phyloP scores from a whole-genome alignment of 2,329 filamentous ascomycete genomes.

The Thielaviopsis euricoi region DNA sequence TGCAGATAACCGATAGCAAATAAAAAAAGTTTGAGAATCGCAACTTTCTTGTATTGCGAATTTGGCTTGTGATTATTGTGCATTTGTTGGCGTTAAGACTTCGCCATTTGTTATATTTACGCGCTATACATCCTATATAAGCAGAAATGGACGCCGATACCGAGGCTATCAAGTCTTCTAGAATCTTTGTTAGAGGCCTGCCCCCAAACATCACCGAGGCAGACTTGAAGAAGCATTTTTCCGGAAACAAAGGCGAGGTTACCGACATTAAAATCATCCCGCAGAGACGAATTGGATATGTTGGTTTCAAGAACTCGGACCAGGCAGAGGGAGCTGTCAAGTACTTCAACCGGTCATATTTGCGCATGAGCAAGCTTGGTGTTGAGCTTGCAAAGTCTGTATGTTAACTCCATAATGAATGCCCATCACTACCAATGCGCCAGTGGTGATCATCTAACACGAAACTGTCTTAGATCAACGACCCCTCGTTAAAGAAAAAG shows the following conservation, averaged over 20 bases:
- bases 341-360: slow-evolving; percentile 90
- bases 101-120: neutral
- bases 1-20: slow-evolving; percentile 12
- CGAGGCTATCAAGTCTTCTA: slow-evolving; percentile 40
- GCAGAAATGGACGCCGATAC: neutral
- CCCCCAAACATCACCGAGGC: slow-evolving; percentile 73
- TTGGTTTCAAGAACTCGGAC: slow-evolving; percentile 74
- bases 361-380: slow-evolving; percentile 85
- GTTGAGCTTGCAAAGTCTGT: slow-evolving; percentile 81
- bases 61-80: neutral
- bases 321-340: slow-evolving; percentile 71
- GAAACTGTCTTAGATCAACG: slow-evolving; percentile 10
- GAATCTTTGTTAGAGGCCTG: slow-evolving; percentile 64
- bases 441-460: neutral
- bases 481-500: slow-evolving; percentile 8
- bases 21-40: slow-evolving; percentile 12
- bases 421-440: neutral
- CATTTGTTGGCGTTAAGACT: slow-evolving; percentile 6
- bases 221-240: slow-evolving; percentile 81
- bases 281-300: slow-evolving; percentile 81
- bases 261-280: slow-evolving; percentile 89
- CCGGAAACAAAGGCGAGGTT: slow-evolving; percentile 51
- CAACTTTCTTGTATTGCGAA: neutral
- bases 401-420: slow-evolving; percentile 15
- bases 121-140: neutral